phyloP scores from a whole-genome alignment of 192 early-diverging fungal genomes.

The Coemansia sp. region DNA sequence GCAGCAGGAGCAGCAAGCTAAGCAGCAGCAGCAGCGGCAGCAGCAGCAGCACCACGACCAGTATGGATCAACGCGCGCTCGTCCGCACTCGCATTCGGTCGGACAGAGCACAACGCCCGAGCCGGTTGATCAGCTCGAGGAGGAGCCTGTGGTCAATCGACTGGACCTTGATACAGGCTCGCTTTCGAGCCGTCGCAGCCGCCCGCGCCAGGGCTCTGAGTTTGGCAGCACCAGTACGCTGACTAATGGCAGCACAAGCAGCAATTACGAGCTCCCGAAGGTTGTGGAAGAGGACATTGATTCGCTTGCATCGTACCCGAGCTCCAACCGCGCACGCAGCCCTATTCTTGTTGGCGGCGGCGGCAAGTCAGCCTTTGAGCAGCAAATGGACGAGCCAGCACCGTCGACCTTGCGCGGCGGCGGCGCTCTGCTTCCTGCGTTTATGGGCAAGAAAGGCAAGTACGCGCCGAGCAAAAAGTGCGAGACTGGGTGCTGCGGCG shows the following conservation, averaged over 20 bases:
- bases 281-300: slow-evolving; percentile 56
- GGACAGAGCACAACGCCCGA: slow-evolving; percentile 13
- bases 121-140: slow-evolving; percentile 19
- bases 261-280: slow-evolving; percentile 41
- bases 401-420: slow-evolving; percentile 41
- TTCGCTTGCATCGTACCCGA: slow-evolving; percentile 48
- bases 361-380: background rate
- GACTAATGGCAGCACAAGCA: slow-evolving; percentile 35
- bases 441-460: background rate
- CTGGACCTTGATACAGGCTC: slow-evolving; percentile 46
- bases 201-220: slow-evolving; percentile 29
- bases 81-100: slow-evolving; percentile 47
- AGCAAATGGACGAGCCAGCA: slow-evolving; percentile 2
- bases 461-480: slow-evolving; percentile 11
- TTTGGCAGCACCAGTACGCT: slow-evolving; percentile 55
- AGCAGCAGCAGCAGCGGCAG: background rate
- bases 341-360: slow-evolving; percentile 44
- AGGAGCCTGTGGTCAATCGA: slow-evolving; percentile 46
- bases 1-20: background rate
- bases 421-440: slow-evolving; percentile 25
- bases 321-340: slow-evolving; percentile 24
- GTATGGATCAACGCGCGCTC: slow-evolving; percentile 19
- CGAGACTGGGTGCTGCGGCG: slow-evolving; percentile 47
- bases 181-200: slow-evolving; percentile 42
- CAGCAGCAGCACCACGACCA: slow-evolving; percentile 15